A percentile compares a stretch with the other conserved stretches of the same genome.
phyloP scores from a whole-genome alignment of 176 grass and related monocot species.

The Phoenix roebelenii region DNA sequence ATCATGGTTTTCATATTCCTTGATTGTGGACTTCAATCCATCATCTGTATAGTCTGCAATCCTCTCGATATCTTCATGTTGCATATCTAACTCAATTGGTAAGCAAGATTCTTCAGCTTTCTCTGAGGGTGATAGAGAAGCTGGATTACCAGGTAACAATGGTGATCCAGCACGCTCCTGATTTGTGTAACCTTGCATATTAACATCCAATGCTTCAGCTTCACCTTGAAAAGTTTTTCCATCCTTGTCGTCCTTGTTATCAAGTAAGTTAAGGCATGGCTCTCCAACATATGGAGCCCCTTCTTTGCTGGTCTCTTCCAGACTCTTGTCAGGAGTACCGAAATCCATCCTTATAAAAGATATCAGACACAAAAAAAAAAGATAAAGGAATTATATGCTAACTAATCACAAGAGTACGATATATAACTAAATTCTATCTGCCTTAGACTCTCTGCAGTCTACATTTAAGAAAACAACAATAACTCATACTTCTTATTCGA shows the following conservation, averaged over 20 bases:
- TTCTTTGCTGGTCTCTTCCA: conserved; percentile 20
- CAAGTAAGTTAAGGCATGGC: conserved; percentile 31
- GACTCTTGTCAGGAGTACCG: no score
- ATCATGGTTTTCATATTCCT: conserved; percentile 23
- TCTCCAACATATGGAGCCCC: conserved; percentile 29
- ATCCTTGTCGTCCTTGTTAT: conserved; percentile 41
- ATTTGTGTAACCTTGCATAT: conserved; percentile 29
- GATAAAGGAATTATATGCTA: no score
- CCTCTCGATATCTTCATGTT: conserved; percentile 26
- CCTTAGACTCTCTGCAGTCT: no score
- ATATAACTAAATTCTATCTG: no score
- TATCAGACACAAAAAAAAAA: no score
- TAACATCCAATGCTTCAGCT: conserved; percentile 29
- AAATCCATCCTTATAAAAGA: no score
- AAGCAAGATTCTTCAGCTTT: conserved; percentile 24
- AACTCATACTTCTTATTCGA: no score
- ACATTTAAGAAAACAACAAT: no score
- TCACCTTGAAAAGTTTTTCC: conserved; percentile 26
- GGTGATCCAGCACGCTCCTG: conserved; percentile 24
- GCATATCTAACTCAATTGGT: conserved; percentile 23
- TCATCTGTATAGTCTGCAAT: conserved; percentile 24
- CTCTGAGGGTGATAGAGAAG: conserved; percentile 21
- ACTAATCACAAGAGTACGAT: no score
- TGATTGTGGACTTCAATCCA: conserved; percentile 13
- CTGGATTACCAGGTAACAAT: conserved; percentile 28